Conservation (phyloP, 768 basidiomycete genomes). For the Boletus eberwhitei region DNA sequence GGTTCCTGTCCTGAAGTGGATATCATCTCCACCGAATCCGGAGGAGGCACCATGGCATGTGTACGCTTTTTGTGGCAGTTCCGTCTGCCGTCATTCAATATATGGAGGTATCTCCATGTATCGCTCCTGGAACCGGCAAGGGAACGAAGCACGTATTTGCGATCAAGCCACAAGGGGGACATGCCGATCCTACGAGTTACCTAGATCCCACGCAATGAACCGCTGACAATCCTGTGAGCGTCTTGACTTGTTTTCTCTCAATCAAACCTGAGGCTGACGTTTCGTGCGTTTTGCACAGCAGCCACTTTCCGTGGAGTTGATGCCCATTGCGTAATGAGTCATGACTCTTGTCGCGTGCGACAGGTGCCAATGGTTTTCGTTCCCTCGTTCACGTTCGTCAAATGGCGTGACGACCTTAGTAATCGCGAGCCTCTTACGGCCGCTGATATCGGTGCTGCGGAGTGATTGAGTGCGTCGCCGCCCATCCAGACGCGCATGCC, state of each 20-base stretch:
- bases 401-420: conserved; percentile 24
- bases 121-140: conserved; percentile 62
- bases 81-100: conserved; percentile 61
- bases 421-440: conserved; percentile 39
- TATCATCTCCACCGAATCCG: neutral
- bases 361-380: conserved; percentile 25
- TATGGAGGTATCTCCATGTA: conserved; percentile 46
- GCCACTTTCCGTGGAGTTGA: conserved; percentile 49
- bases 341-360: conserved; percentile 37
- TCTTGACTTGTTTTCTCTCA: neutral
- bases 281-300: conserved; percentile 33
- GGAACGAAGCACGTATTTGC: conserved; percentile 70
- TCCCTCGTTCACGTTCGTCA: conserved; percentile 53
- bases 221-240: conserved; percentile 41
- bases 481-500: conserved; percentile 10
- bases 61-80: conserved; percentile 66
- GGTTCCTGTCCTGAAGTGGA: neutral
- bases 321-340: conserved; percentile 56
- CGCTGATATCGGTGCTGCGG: conserved; percentile 37
- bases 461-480: conserved; percentile 33
- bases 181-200: conserved; percentile 58
- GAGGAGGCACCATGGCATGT: conserved; percentile 44
- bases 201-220: conserved; percentile 57
- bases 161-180: conserved; percentile 72
- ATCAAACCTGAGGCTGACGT: neutral